A percentile compares a stretch with the other conserved stretches of the same genome.
Conservation (phyloP, 331 rosid genomes). For the Telfairia occidentalis region DNA sequence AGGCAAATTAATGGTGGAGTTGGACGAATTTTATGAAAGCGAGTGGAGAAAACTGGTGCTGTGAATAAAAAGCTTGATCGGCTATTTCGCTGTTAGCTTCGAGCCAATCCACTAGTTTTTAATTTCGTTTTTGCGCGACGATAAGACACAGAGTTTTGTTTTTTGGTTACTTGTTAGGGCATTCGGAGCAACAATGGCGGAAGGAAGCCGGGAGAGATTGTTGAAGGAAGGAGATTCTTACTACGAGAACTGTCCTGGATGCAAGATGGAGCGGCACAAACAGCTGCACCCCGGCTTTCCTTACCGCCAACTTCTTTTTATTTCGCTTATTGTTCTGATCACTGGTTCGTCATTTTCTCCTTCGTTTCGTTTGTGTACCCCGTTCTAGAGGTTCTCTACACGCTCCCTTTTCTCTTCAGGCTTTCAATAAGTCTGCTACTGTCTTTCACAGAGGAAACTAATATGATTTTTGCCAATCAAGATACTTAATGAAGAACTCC, state of each 20-base stretch:
- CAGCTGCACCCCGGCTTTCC: conserved; percentile 23
- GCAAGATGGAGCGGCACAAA: conserved; percentile 20
- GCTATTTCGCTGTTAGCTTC: too few relatives aligned
- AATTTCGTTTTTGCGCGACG: not conserved
- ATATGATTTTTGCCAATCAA: not conserved
- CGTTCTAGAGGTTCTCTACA: not conserved
- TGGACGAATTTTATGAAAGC: too few relatives aligned
- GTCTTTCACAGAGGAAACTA: not conserved
- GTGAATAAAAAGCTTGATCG: too few relatives aligned
- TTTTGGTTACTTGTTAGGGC: not conserved
- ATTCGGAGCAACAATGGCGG: not conserved
- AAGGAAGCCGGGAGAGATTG: not conserved
- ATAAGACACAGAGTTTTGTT: not conserved
- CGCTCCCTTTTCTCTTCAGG: not conserved
- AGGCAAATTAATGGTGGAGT: too few relatives aligned
- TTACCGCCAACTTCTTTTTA: conserved; percentile 1
- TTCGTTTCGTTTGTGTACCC: not conserved
- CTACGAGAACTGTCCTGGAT: conserved; percentile 29
- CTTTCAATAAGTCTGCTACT: not conserved
- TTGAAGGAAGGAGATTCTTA: conserved; percentile 11
- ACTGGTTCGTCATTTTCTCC: conserved; percentile 17
- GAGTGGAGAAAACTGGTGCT: too few relatives aligned
- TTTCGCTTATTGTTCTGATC: conserved; percentile 21
- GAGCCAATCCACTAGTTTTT: not conserved
- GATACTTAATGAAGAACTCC: not conserved